Percentiles rank a stretch among this genome's conserved stretches.
phyloP scores from a whole-genome alignment of 2,329 filamentous ascomycete genomes.

The Fusarium nodosum region DNA sequence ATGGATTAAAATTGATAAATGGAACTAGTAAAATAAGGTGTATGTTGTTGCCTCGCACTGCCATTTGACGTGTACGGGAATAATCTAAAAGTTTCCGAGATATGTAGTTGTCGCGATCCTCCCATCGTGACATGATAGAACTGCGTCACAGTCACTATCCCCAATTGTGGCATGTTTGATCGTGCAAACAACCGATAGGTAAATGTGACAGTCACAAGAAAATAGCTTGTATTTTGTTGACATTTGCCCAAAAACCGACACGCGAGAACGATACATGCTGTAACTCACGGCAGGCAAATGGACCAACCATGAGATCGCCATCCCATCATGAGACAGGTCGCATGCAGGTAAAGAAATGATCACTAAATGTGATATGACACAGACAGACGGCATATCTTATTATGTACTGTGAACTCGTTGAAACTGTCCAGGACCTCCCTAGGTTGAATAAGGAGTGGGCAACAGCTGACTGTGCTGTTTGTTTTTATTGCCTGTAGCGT shows the following conservation, averaged over 20 bases:
- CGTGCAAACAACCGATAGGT: neutral
- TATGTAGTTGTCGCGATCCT: neutral
- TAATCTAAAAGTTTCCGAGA: too few relatives aligned
- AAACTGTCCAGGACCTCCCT: neutral
- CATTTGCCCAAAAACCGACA: neutral
- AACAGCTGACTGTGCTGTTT: conserved; percentile 15
- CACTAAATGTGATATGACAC: conserved; percentile 8
- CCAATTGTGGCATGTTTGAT: neutral
- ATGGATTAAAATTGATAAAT: conserved; percentile 22
- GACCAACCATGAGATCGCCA: conserved; percentile 14
- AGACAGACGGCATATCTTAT: conserved; percentile 1
- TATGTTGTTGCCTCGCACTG: neutral
- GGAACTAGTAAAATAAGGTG: neutral
- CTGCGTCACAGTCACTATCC: neutral
- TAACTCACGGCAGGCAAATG: neutral
- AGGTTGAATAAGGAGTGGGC: neutral
- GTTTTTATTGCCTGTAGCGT: neutral
- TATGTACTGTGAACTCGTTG: neutral
- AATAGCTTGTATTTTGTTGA: neutral
- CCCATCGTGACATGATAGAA: neutral
- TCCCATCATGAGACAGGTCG: conserved; percentile 23
- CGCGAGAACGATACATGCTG: too few relatives aligned
- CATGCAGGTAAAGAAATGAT: conserved; percentile 16
- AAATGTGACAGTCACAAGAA: neutral
- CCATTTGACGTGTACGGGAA: neutral